A percentile compares a stretch with the other conserved stretches of the same genome.
These are phyloP conservation scores for Puccinia triticina DNA, from an alignment of 1,284 basidiomycete species.

Conservation along the genomic window DNA sequence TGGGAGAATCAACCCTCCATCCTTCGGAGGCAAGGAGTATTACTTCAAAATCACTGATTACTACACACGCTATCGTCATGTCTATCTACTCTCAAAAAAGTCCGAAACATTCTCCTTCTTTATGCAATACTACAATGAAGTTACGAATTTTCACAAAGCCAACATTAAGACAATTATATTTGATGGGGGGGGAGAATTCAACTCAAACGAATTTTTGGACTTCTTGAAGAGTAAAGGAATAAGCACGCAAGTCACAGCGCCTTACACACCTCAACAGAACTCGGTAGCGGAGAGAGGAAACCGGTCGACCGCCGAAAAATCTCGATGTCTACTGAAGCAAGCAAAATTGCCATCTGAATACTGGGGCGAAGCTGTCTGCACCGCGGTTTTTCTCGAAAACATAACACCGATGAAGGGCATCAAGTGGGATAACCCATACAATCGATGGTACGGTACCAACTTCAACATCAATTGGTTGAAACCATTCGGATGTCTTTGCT, in stretches of 20 bases:
- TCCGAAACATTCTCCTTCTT: too few species aligned
- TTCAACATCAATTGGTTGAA: background rate
- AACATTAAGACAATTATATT: too few species aligned
- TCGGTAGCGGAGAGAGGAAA: background rate
- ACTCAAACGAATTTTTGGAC: too few species aligned
- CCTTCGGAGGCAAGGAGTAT: background rate
- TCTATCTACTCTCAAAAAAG: background rate
- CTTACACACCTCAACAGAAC: too few species aligned
- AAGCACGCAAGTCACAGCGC: too few species aligned
- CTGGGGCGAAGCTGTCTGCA: background rate
- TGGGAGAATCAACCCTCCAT: background rate
- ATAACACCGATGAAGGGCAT: background rate
- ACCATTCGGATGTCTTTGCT: background rate
- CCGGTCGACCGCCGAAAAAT: background rate
- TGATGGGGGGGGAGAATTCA: too few species aligned
- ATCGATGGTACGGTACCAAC: background rate
- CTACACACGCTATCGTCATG: too few species aligned
- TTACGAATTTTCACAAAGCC: too few species aligned
- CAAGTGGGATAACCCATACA: background rate
- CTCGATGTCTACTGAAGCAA: background rate
- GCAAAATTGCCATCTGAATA: background rate
- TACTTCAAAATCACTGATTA: too few species aligned
- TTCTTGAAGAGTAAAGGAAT: too few species aligned
- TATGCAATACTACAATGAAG: too few species aligned
- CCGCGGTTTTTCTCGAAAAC: background rate